These are phyloP conservation scores for Cyclospora cayetanensis DNA, from an alignment of 169 alveolate species.

Conservation along the genomic window DNA sequence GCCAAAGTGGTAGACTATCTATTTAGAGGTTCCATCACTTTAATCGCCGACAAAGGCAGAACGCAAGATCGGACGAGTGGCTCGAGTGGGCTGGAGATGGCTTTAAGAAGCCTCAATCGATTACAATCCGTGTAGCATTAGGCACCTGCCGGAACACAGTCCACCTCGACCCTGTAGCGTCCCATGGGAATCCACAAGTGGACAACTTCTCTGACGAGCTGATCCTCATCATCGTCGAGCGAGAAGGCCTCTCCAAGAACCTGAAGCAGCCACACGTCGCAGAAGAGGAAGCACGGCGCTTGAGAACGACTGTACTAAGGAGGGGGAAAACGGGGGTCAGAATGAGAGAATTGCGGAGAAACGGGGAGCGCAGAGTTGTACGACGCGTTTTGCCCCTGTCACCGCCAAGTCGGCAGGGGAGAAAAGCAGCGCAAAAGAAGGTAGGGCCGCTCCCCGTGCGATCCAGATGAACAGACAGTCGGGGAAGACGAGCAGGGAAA, in stretches of 20 bases:
- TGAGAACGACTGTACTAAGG: neutral
- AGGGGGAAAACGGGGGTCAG: no score
- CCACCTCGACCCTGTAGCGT: conserved; percentile 91
- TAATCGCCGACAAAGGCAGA: neutral
- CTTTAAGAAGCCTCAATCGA: neutral
- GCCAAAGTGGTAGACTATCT: no score
- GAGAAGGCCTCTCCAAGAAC: conserved; percentile 75
- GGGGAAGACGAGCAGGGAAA: neutral
- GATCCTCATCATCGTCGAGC: conserved; percentile 97
- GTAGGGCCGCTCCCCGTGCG: no score
- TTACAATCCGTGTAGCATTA: neutral
- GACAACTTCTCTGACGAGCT: conserved; percentile 87
- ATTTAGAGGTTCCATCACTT: no score
- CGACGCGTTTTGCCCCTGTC: no score
- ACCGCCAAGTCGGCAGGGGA: no score
- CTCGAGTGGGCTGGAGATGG: neutral
- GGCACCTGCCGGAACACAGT: conserved; percentile 64
- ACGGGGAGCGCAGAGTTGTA: no score
- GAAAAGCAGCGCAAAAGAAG: no score
- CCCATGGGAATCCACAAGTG: conserved; percentile 95
- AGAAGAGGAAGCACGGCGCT: neutral
- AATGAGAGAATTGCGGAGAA: neutral
- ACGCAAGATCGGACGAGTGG: neutral
- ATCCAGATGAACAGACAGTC: neutral
- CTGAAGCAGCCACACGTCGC: neutral